phyloP scores from a whole-genome alignment of 495 filamentous ascomycete genomes.

The Niebla homalea region DNA sequence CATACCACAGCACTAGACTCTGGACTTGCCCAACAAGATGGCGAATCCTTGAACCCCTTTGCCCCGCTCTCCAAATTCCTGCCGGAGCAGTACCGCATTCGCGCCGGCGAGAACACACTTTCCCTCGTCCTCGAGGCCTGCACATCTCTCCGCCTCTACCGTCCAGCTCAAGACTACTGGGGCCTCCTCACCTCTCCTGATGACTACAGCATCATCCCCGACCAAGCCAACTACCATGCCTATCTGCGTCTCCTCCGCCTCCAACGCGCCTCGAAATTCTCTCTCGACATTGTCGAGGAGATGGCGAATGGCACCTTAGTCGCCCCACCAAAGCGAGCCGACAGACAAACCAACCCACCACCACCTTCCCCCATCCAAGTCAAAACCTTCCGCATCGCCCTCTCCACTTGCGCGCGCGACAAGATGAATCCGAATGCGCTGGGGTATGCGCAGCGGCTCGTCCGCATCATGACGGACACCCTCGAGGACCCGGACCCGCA shows the following conservation, averaged over 20 bases:
- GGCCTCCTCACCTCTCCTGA: slow-evolving; percentile 41
- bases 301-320: slow-evolving; percentile 18
- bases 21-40: not conserved
- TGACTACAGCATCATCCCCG: slow-evolving; percentile 45
- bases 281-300: slow-evolving; percentile 39
- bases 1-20: not conserved
- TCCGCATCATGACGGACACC: slow-evolving; percentile 39
- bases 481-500: slow-evolving; percentile 30
- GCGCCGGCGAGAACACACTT: slow-evolving; percentile 53
- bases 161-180: slow-evolving; percentile 56
- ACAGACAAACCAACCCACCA: slow-evolving; percentile 13
- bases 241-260: slow-evolving; percentile 56
- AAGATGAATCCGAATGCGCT: slow-evolving; percentile 52
- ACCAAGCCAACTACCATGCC: slow-evolving; percentile 49
- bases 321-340: slow-evolving; percentile 8
- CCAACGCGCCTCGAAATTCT: slow-evolving; percentile 42
- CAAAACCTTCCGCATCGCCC: slow-evolving; percentile 56
- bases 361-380: slow-evolving; percentile 22
- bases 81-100: slow-evolving; percentile 26
- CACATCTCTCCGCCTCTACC: slow-evolving; percentile 32
- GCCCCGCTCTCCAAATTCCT: slow-evolving; percentile 3
- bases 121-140: slow-evolving; percentile 54
- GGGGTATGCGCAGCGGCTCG: slow-evolving; percentile 38
- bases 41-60: not conserved
- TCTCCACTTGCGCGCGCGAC: slow-evolving; percentile 57